Evolutionary conservation across 2,329 filamentous ascomycete genomes (phyloP), one percentile per base, ranked within the genome.

Genomic region (Xylariaceae sp.): DNA sequence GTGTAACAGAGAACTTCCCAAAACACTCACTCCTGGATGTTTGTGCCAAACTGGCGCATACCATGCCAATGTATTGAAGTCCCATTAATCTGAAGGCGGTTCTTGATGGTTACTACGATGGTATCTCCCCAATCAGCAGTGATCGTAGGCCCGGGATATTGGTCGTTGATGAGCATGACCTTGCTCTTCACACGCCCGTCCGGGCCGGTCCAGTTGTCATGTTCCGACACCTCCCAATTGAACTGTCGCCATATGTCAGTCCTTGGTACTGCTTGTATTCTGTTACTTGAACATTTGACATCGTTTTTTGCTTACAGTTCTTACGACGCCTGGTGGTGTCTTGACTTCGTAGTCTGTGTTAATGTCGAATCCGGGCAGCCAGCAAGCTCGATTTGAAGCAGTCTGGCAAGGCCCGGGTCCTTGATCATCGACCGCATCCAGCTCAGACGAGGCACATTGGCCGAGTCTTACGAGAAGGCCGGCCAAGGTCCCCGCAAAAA

Each of bases 121-220:
- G 74, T 81, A 66, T 87, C 84, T 45, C 83, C 84, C 83, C 83
- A 86, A 70, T 86, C 80, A 15, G 82, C 86, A 61, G 81, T 79
- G 56, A 92, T 83, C 11, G 80, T 76, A 1, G 88, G 88, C 0
- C 86, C 88, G 0, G 88, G 88, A 61, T 83, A 87, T 49, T 83
- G 79, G 7, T 82, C 82, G 69, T 88, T 88, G 69, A 89, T 76
- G 35, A 89, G 76, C 60, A 92, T 79, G 3, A 77, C 78, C 3
- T 74, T 66, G 13, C 53, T 54, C 54, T 69, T 68, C 2, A 62
- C 54, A 4, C 63, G 58, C 4, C 69, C 69, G 48, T 70, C 69
- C 4, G 67, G 66, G 1, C 65, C 67, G 4, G 53, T 51, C 64
- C 65, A 70, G 55, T 69, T 64, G 35, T 68, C 58, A 45, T 60